Conservation (phyloP, 306 rosid genomes). For the Comarum palustre region DNA sequence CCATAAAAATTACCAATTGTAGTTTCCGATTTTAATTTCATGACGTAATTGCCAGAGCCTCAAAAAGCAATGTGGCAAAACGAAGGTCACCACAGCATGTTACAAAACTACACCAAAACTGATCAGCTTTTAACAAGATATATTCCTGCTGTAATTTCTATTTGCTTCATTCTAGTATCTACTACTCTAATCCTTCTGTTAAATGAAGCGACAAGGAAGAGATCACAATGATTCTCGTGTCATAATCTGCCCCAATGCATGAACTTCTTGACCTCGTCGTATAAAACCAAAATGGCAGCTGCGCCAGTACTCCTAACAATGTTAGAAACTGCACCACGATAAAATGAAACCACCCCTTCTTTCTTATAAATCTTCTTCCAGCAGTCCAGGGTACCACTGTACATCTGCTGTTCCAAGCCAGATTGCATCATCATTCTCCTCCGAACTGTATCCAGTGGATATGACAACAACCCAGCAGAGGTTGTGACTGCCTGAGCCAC, state of each 20-base stretch:
- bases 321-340: conserved; percentile 78
- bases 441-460: conserved; percentile 86
- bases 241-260: conserved; percentile 64
- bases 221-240: conserved; percentile 14
- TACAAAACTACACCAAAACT: conserved; percentile 21
- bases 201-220: conserved; percentile 16
- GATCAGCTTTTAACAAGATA: conserved; percentile 2
- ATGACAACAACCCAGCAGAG: conserved; percentile 80
- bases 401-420: conserved; percentile 65
- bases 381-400: conserved; percentile 68
- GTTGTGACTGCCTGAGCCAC: conserved; percentile 95
- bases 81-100: conserved; percentile 32
- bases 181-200: conserved; percentile 29
- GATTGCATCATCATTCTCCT: conserved; percentile 99
- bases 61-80: conserved; percentile 31
- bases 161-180: conserved; percentile 26
- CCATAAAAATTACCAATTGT: not conserved
- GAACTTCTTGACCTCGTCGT: conserved; percentile 83
- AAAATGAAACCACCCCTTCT: conserved; percentile 79
- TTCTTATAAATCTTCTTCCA: conserved; percentile 74
- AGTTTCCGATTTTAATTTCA: not conserved
- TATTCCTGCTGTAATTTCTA: conserved; percentile 21
- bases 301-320: conserved; percentile 88
- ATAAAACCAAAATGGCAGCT: conserved; percentile 90
- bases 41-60: conserved; percentile 17